Evolutionary conservation across 208 protist species (phyloP), one percentile per base, ranked within the genome.

Genomic region (Porcisia deanei): DNA sequence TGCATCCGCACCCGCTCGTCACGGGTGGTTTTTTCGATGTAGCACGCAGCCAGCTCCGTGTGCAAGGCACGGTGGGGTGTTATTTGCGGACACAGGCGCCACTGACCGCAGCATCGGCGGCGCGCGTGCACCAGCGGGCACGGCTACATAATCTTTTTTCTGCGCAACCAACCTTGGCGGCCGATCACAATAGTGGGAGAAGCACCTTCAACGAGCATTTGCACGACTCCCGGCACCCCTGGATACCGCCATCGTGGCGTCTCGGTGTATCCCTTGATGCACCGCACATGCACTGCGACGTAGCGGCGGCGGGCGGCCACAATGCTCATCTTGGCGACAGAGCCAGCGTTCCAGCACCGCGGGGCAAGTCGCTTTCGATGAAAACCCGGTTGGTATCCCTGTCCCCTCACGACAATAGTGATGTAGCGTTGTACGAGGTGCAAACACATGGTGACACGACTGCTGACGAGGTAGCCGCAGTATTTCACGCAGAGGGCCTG

Each of bases 351-450:
- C 59, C 67, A 0, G 71, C 66, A 7, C 82, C 59, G 9, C 76
- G 76, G 3, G 64, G 78, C 30, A 77, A 76, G 64, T 59, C 60
- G 4, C 37, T 73, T 54, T 14, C 39, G 22, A 70, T 92, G 55
- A 86, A 84, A 54, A 87, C 87, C 73, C 67, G 71, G 0, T 76
- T 94, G 14, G 37, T 91, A 8, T 73, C 70, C 14, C n/a, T 94
- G 3, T 83, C 81, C 53, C 43, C 63, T 9, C 80, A 68, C n/a
- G 65, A 76, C 16, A 71, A 60, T 12, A 87, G 84, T 55, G 81
- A 89, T 14, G 14, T 86, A 49, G 91, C 88, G 0, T 61, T 96
- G 30, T 96, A 94, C 80, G 89, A 96, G 60, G 86, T 96, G 45
- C 73, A 72, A 58, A 76, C 73, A 10, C 82, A 71, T 57, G 82